phyloP scores from a whole-genome alignment of 257 asterid species.

The Buddleja alternifolia region DNA sequence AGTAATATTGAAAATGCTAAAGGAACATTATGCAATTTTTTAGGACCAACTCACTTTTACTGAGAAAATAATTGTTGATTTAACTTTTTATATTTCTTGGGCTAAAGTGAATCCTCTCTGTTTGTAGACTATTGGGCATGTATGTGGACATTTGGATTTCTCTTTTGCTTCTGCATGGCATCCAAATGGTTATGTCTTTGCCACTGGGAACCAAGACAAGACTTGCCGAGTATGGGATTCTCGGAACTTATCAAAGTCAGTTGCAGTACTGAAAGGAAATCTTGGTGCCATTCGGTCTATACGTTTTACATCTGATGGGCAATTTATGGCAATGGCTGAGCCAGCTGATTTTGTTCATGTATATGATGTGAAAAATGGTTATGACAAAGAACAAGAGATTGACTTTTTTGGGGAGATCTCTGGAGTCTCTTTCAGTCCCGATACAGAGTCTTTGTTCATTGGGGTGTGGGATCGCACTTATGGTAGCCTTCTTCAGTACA shows the following conservation, averaged over 20 bases:
- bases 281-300: slow-evolving; percentile 52
- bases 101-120: not conserved
- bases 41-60: not conserved
- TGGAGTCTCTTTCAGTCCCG: slow-evolving; percentile 48
- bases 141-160: slow-evolving; percentile 46
- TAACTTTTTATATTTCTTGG: not conserved
- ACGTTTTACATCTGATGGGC: slow-evolving; percentile 50
- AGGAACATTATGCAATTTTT: not conserved
- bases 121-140: slow-evolving; percentile 32
- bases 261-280: slow-evolving; percentile 45
- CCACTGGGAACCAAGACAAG: slow-evolving; percentile 54
- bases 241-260: slow-evolving; percentile 42
- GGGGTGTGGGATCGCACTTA: slow-evolving; percentile 54
- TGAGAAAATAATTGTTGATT: not conserved
- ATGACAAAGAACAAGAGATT: slow-evolving; percentile 47
- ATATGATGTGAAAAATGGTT: slow-evolving; percentile 46
- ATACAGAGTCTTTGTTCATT: slow-evolving; percentile 45
- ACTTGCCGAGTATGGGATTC: slow-evolving; percentile 51
- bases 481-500: slow-evolving; percentile 49
- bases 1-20: not conserved
- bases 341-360: slow-evolving; percentile 50
- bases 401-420: slow-evolving; percentile 51
- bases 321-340: slow-evolving; percentile 49
- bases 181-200: slow-evolving; percentile 43
- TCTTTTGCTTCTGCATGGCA: slow-evolving; percentile 55